Conservation (phyloP, 2,329 filamentous ascomycete genomes). For the Xylariales sp. region DNA sequence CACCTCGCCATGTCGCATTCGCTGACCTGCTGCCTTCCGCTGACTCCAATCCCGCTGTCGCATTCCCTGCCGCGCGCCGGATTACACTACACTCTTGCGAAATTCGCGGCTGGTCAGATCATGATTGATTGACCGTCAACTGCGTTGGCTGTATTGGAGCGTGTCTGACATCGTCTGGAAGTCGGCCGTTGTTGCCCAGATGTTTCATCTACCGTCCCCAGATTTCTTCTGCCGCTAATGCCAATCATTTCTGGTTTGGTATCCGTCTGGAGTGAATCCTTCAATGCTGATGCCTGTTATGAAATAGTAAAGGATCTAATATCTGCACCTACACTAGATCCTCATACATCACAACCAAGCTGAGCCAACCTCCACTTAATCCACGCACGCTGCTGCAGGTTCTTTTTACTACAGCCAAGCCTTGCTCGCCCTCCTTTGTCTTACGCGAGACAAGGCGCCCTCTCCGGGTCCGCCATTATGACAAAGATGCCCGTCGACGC, state of each 20-base stretch:
- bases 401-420: slow-evolving; percentile 39
- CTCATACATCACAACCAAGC: slow-evolving; percentile 31
- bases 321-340: slow-evolving; percentile 36
- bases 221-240: slow-evolving; percentile 32
- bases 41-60: slow-evolving; percentile 23
- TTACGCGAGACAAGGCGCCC: slow-evolving; percentile 42
- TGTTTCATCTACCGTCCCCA: slow-evolving; percentile 26
- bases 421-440: slow-evolving; percentile 41
- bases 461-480: slow-evolving; percentile 43
- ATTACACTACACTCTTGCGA: neutral
- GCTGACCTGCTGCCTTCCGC: slow-evolving; percentile 30
- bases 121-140: slow-evolving; percentile 17
- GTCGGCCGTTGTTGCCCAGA: slow-evolving; percentile 16
- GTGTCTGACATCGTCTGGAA: slow-evolving; percentile 2
- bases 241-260: slow-evolving; percentile 39
- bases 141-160: slow-evolving; percentile 18
- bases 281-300: slow-evolving; percentile 38
- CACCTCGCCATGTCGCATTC: slow-evolving; percentile 33
- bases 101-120: slow-evolving; percentile 29
- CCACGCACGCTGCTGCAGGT: slow-evolving; percentile 38
- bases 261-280: slow-evolving; percentile 22
- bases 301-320: slow-evolving; percentile 40
- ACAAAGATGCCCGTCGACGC: slow-evolving; percentile 44
- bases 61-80: slow-evolving; percentile 18
- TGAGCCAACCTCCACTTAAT: slow-evolving; percentile 29